phyloP scores from a whole-genome alignment of 345 rosid genomes.

The Bruguiera parviflora region DNA sequence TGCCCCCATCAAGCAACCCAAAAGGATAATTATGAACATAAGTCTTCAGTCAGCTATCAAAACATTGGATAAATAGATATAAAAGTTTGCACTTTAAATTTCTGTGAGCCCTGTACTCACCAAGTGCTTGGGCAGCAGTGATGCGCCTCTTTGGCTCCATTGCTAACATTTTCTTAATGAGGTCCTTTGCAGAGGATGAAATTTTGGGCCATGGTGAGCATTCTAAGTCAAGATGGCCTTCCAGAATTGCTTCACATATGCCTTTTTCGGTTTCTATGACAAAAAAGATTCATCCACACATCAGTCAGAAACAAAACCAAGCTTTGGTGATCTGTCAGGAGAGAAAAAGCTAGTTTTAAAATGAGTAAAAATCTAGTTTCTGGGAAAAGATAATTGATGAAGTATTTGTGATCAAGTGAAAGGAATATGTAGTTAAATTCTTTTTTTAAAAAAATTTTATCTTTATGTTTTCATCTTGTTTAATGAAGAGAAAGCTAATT shows the following conservation, averaged over 20 bases:
- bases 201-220: constrained; percentile 29
- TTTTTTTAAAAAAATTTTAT: too few relatives aligned
- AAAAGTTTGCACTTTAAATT: not conserved
- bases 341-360: too few relatives aligned
- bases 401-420: too few relatives aligned
- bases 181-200: constrained; percentile 29
- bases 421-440: too few relatives aligned
- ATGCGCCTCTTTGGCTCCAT: constrained; percentile 26
- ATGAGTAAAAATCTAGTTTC: not conserved
- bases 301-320: not conserved
- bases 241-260: constrained; percentile 21
- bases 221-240: constrained; percentile 22
- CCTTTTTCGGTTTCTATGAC: constrained; percentile 26
- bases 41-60: too few relatives aligned
- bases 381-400: not conserved
- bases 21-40: too few relatives aligned
- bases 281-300: not conserved
- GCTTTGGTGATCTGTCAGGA: too few relatives aligned
- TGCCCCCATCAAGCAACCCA: too few relatives aligned
- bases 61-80: not conserved
- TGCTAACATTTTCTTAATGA: constrained; percentile 25
- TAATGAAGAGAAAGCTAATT: too few relatives aligned
- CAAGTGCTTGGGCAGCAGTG: constrained; percentile 29
- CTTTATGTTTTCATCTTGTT: too few relatives aligned
- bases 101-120: not conserved